A percentile compares a stretch with the other conserved stretches of the same genome.
These are phyloP conservation scores for Mucor saturninus DNA, from an alignment of 371 early-diverging fungal genomes.

Conservation along the genomic window DNA sequence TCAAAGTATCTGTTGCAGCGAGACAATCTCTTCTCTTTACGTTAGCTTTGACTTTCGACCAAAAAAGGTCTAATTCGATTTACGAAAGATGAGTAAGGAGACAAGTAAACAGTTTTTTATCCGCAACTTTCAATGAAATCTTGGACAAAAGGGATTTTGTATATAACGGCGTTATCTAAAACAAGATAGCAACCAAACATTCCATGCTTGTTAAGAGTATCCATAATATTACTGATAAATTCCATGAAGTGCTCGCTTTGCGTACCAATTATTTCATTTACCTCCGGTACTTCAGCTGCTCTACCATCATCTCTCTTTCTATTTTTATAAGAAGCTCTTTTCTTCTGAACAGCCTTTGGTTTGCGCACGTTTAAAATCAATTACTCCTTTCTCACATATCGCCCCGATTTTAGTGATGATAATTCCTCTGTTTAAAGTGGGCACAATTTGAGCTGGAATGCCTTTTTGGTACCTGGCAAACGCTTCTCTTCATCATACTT, in stretches of 20 bases:
- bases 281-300: slow-evolving; percentile 9
- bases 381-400: slow-evolving; percentile 12
- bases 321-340: slow-evolving; percentile 18
- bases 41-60: slow-evolving; percentile 15
- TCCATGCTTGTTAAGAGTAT: slow-evolving; percentile 15
- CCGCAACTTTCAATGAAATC: slow-evolving; percentile 19
- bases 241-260: slow-evolving; percentile 20
- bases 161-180: slow-evolving; percentile 8
- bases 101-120: not conserved
- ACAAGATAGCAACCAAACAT: slow-evolving; percentile 19
- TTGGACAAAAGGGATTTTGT: slow-evolving; percentile 16
- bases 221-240: slow-evolving; percentile 20
- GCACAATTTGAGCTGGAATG: no score
- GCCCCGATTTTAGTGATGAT: slow-evolving; percentile 17
- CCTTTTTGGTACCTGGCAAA: no score
- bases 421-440: slow-evolving; percentile 14
- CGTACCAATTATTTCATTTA: slow-evolving; percentile 16
- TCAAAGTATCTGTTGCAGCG: slow-evolving; percentile 13
- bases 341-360: slow-evolving; percentile 16
- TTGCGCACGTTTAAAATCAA: slow-evolving; percentile 15
- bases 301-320: slow-evolving; percentile 12
- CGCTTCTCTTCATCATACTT: no score
- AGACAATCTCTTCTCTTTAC: slow-evolving; percentile 9
- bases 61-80: slow-evolving; percentile 2
- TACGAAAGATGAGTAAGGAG: slow-evolving; percentile 4